Conservation (phyloP, 768 basidiomycete genomes). For the Mycena floridula region DNA sequence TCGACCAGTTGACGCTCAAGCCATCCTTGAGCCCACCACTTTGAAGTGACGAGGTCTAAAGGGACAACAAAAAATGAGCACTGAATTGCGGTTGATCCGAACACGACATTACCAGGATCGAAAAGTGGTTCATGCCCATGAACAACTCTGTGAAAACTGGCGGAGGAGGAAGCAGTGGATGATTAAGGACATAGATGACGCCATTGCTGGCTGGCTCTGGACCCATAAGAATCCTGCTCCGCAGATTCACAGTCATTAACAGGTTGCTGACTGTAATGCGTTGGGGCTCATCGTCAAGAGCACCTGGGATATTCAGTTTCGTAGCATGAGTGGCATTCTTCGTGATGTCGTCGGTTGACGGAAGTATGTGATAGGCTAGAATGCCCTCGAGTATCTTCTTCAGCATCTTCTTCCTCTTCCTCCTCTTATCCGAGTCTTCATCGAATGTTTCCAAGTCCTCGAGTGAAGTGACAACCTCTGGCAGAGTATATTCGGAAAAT, state of each 20-base stretch:
- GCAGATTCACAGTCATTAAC: constrained; percentile 10
- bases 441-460: not conserved
- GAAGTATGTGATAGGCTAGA: constrained; percentile 52
- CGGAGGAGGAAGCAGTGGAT: constrained; percentile 51
- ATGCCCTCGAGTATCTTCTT: constrained; percentile 48
- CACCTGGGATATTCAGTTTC: constrained; percentile 33
- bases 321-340: constrained; percentile 52
- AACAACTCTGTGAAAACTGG: constrained; percentile 44
- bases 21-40: not conserved
- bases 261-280: constrained; percentile 34
- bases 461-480: not conserved
- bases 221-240: not conserved
- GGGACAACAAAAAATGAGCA: not conserved
- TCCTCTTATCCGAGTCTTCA: not conserved
- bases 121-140: constrained; percentile 34
- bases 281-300: constrained; percentile 36
- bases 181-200: constrained; percentile 46
- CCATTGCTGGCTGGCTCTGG: not conserved
- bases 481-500: not conserved
- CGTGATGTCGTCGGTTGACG: constrained; percentile 27
- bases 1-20: not conserved
- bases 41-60: not conserved
- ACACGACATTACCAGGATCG: constrained; percentile 37
- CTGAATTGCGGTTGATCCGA: constrained; percentile 10
- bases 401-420: constrained; percentile 43